phyloP scores from a whole-genome alignment of 2,329 filamentous ascomycete genomes.

The Neonectria ditissima region DNA sequence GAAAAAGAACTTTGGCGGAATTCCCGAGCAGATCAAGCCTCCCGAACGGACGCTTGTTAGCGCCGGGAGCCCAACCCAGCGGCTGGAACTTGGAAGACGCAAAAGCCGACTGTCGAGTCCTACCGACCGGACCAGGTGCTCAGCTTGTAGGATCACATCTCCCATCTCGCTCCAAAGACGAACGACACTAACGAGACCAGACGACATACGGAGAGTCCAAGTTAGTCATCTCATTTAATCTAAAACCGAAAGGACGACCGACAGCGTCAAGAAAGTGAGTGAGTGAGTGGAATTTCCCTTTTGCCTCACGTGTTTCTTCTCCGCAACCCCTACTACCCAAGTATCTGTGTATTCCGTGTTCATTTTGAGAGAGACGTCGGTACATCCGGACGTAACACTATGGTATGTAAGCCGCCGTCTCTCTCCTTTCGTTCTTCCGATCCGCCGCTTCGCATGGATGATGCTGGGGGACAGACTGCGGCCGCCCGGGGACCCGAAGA shows the following conservation, averaged over 20 bases:
- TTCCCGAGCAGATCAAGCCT: slow-evolving; percentile 14
- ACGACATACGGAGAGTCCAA: neutral
- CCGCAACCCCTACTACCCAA: no score
- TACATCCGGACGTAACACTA: neutral
- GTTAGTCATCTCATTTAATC: neutral
- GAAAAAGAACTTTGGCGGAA: slow-evolving; percentile 5
- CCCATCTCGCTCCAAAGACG: neutral
- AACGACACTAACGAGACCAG: neutral
- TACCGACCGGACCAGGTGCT: slow-evolving; percentile 37
- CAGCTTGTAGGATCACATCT: slow-evolving; percentile 17
- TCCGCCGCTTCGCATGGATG: slow-evolving; percentile 11
- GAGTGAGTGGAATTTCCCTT: neutral
- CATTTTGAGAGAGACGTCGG: neutral
- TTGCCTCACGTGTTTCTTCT: neutral
- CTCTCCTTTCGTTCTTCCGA: neutral
- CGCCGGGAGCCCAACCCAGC: slow-evolving; percentile 19
- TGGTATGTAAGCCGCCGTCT: neutral
- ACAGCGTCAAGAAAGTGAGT: neutral
- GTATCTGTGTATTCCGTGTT: neutral
- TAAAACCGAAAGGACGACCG: neutral
- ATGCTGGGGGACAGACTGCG: slow-evolving; percentile 12
- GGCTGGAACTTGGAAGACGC: slow-evolving; percentile 1
- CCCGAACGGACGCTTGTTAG: slow-evolving; percentile 20
- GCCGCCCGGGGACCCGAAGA: slow-evolving; percentile 12
- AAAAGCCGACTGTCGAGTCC: slow-evolving; percentile 11